Base-by-base conservation (phyloP, 257 asterid species). In the Solanum medicagineum region DNA sequence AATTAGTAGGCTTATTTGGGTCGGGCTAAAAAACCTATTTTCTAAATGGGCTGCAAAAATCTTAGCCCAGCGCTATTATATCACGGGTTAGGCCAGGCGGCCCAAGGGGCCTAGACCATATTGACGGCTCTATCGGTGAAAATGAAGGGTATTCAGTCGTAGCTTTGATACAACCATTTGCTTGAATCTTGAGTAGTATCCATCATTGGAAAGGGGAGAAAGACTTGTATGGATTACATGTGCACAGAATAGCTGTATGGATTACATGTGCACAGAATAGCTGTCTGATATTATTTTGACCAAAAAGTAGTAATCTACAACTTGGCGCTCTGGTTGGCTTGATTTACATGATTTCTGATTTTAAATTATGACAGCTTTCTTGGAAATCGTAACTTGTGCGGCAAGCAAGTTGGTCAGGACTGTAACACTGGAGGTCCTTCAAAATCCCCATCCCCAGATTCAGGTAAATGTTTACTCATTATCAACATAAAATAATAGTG, bases 371-470 rank as follows among this genome's bases (percentile, higher is more conserved):
- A 91, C 90, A 96, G 99, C 47, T 96, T 93, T 90, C 87, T 93
- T 81, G 99, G 99, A 62, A 96, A 96, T 85, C 98, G 96, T 81
- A 97, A 90, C 69, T 89, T 96, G 91, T 96, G 99, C 87, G 99
- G 99, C 73, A 85, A 87, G 90, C 99, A 96, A 93, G 87, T 88
- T 45, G 71, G 85, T 70, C 89, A 86, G 80, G 74, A 85, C 74
- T 96, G 99, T 92, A 93, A 89, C 80, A 90, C 81, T 59, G 85
- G 87, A 86, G 98, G 90, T 63, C 81, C 95, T 83, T 40, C 91
- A 42, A 79, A 29, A 74, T 84, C 95, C 32, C 91, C 83, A 75
- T 88, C 93, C 88, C 65, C 90, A 29, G 62, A 80, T 83, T 85
- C 97, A 40, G 97, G 98, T 96, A 91, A 80, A 81, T 54, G 85